phyloP scores from a whole-genome alignment of 805 yeast genomes.

The Ogataea angusta region DNA sequence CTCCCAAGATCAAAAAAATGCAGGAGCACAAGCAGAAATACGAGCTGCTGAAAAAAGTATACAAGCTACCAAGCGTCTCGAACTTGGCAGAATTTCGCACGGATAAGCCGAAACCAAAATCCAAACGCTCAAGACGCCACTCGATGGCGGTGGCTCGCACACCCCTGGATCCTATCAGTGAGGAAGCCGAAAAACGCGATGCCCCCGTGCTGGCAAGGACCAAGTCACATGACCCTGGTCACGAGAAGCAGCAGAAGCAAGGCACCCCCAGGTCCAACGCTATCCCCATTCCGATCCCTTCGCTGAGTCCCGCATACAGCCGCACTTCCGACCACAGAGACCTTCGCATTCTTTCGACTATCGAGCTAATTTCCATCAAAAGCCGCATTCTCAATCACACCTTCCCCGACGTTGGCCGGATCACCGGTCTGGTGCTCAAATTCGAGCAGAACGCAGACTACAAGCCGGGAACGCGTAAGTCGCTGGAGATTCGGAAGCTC shows the following conservation, averaged over 20 bases:
- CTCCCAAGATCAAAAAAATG: conserved; percentile 23
- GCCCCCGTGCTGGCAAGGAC: neutral
- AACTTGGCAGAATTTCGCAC: conserved; percentile 15
- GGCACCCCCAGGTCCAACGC: neutral
- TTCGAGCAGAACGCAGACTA: conserved; percentile 18
- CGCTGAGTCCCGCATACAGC: conserved; percentile 12
- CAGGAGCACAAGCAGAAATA: conserved; percentile 24
- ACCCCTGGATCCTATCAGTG: conserved; percentile 9
- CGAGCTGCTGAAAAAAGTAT: conserved; percentile 21
- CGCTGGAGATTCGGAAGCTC: conserved; percentile 13
- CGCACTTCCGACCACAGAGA: conserved; percentile 15
- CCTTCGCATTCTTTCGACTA: conserved; percentile 11
- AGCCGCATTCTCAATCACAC: conserved; percentile 12
- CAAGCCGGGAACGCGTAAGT: conserved; percentile 7
- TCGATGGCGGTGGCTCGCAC: conserved; percentile 1
- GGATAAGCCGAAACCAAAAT: neutral
- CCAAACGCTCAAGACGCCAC: conserved; percentile 1
- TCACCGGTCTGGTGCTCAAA: conserved; percentile 16
- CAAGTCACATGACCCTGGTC: conserved; percentile 2
- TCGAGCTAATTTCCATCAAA: conserved; percentile 21
- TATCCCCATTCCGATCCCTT: conserved; percentile 11
- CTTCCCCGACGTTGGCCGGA: conserved; percentile 20
- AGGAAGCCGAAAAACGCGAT: conserved; percentile 2
- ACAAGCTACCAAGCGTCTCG: conserved; percentile 29
- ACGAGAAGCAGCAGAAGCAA: neutral